phyloP scores from a whole-genome alignment of 306 rosid species.

The Fragaria vesca region DNA sequence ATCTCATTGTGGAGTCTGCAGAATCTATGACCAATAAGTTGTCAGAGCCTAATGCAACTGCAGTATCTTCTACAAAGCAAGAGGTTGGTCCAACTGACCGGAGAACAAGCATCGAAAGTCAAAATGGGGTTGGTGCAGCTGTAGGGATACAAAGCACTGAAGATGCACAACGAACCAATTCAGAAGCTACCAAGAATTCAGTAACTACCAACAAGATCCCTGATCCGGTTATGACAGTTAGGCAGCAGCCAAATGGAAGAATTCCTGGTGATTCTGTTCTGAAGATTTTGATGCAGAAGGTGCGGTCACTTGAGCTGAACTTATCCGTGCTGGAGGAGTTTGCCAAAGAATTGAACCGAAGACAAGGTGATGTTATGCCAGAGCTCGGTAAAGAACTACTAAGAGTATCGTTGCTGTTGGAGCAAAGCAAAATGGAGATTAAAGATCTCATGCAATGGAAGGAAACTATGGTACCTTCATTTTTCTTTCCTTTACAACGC shows the following conservation, averaged over 20 bases:
- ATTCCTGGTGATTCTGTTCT: slow-evolving; percentile 79
- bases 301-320: slow-evolving; percentile 66
- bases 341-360: slow-evolving; percentile 62
- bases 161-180: slow-evolving; percentile 33
- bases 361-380: slow-evolving; percentile 47
- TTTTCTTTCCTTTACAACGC: background rate
- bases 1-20: slow-evolving; percentile 65
- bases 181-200: slow-evolving; percentile 37
- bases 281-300: slow-evolving; percentile 93
- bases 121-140: slow-evolving; percentile 32
- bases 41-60: slow-evolving; percentile 52
- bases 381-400: slow-evolving; percentile 60
- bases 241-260: slow-evolving; percentile 78
- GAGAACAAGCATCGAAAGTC: slow-evolving; percentile 35
- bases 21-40: slow-evolving; percentile 42
- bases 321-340: slow-evolving; percentile 67
- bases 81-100: slow-evolving; percentile 48
- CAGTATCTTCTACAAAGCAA: slow-evolving; percentile 41
- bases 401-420: slow-evolving; percentile 53
- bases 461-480: slow-evolving; percentile 41
- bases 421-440: slow-evolving; percentile 51
- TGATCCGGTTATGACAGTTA: slow-evolving; percentile 59
- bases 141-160: slow-evolving; percentile 31
- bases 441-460: slow-evolving; percentile 54
- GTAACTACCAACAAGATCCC: slow-evolving; percentile 38